Base-by-base conservation (phyloP, 345 rosid genomes). In the Pelargonium nanum region DNA sequence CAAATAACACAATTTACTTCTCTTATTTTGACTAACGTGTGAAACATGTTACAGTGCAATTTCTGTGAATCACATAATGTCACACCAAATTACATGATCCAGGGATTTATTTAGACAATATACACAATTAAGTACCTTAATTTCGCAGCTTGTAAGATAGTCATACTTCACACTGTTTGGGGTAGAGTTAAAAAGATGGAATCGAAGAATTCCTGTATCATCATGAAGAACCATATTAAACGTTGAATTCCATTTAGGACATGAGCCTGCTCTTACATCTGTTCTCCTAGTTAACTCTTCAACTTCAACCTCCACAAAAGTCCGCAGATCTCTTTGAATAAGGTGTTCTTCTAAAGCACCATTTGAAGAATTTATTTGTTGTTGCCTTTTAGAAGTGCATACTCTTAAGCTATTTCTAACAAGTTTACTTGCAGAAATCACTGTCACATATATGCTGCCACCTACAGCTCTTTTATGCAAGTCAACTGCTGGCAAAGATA, bases 161-260 rank as follows among this genome's bases (percentile, higher is more conserved):
- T 89, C 85, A 65, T 73, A 80, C 77, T 84, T 85, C 67, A 87
- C 78, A 61, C 77, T 75, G 32, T 70, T 72, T 1, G 97, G 96
- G 22, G 70, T 80, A 51, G 77, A 72, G 63, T 84, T 82, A 23
- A 78, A 93, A 25, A 93, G 89, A 71, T 85, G 78, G 72, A 93
- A 89, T 15, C 74, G 80, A 59, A 89, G 72, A 24, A 55, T 72
- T 64, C 99, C 99, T 19, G 87, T 72, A 55, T 80, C 83, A 40
- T 81, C 96, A 59, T 93, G 99, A 66, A 89, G 81, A 58, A 83
- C 82, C 99, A 93, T 93, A 65, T 93, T 93, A 70, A 85, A 93
- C 5, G 89, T 85, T 1, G 99, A 84, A 71, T 85, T 79, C 81
- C 94, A 93, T 55, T 25, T 73, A 21, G 99, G 97, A 74, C 73